These are phyloP conservation scores for Camellia sinensis DNA, from an alignment of 148 eudicot species.

Conservation along the genomic window DNA sequence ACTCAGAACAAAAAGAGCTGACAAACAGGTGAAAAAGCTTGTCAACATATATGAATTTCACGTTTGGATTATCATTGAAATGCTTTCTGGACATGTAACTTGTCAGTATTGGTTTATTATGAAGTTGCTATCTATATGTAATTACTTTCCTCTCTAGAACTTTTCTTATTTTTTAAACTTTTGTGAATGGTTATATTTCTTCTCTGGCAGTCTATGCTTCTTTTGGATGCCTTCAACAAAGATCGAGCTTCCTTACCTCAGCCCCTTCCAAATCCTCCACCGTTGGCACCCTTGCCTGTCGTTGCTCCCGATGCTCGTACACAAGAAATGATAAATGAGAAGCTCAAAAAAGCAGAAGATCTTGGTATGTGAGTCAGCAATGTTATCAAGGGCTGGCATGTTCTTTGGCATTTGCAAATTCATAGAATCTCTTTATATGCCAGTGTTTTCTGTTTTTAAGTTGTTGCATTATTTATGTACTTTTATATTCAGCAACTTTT, in stretches of 20 bases:
- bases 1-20: constrained; percentile 77
- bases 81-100: neutral
- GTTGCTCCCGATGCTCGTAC: constrained; percentile 82
- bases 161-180: neutral
- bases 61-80: neutral
- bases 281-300: constrained; percentile 61
- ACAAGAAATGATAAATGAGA: constrained; percentile 94
- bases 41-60: neutral
- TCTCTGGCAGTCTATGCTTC: constrained; percentile 70
- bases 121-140: neutral
- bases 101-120: neutral
- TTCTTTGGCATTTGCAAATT: neutral
- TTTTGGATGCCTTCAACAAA: constrained; percentile 92
- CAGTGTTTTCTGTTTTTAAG: neutral
- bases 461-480: neutral
- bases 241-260: constrained; percentile 90
- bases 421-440: neutral
- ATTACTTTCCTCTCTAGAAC: neutral
- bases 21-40: constrained; percentile 65
- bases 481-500: no score
- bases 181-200: neutral
- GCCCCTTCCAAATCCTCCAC: constrained; percentile 73
- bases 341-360: constrained; percentile 93
- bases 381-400: neutral
- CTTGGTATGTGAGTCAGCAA: constrained; percentile 52